phyloP scores from a whole-genome alignment of 805 yeast species.

The Metschnikowia matae region DNA sequence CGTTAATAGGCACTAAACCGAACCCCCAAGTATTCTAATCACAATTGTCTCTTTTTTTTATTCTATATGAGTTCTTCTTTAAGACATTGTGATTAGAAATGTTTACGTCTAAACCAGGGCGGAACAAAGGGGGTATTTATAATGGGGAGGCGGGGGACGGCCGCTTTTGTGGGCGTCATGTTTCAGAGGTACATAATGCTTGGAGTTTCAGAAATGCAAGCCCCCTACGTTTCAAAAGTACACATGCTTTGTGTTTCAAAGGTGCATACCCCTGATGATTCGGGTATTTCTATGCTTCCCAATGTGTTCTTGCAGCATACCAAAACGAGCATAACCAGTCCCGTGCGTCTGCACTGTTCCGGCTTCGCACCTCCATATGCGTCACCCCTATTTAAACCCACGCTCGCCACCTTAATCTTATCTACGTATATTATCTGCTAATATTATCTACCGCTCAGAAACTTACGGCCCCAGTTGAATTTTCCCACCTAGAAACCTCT shows the following conservation, averaged over 20 bases:
- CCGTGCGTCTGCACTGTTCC: constrained; percentile 1
- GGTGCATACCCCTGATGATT: neutral
- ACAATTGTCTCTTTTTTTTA: no score
- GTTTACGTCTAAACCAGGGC: neutral
- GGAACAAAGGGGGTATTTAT: neutral
- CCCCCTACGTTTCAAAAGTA: neutral
- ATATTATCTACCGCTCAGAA: neutral
- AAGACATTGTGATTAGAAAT: neutral
- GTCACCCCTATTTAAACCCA: constrained; percentile 6
- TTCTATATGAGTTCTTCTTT: no score
- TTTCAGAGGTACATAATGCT: neutral
- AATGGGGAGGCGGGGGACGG: neutral
- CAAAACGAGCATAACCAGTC: neutral
- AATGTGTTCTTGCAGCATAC: neutral
- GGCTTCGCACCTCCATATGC: constrained; percentile 4
- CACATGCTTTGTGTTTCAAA: neutral
- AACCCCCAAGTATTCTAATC: no score
- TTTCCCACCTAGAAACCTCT: no score
- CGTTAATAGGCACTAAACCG: no score
- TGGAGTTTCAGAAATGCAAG: neutral
- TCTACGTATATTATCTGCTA: neutral
- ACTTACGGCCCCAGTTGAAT: neutral
- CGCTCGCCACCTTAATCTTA: constrained; percentile 10
- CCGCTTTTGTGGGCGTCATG: neutral
- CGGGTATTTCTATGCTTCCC: neutral